Evolutionary conservation across 805 yeast species (phyloP).

Genomic region (Hanseniaspora jakobsenii): DNA sequence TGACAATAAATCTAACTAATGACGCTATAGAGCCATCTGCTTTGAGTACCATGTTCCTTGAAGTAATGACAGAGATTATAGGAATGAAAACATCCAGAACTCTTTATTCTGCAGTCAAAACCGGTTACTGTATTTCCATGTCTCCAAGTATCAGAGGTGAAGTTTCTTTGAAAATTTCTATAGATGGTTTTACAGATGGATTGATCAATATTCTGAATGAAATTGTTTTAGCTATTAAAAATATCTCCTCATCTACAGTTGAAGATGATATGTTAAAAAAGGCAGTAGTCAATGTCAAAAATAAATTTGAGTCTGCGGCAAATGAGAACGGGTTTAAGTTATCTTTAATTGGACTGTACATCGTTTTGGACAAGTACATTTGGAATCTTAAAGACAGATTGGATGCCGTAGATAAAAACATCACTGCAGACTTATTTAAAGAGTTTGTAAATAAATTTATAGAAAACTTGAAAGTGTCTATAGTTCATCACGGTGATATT

Average conservation of each 20-base stretch:
- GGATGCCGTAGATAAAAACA: slow-evolving; percentile 39
- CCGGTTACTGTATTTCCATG: slow-evolving; percentile 48
- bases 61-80: slow-evolving; percentile 40
- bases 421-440: slow-evolving; percentile 31
- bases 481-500: slow-evolving; percentile 41
- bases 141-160: slow-evolving; percentile 45
- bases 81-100: slow-evolving; percentile 31
- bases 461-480: slow-evolving; percentile 28
- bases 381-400: slow-evolving; percentile 46
- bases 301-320: slow-evolving; percentile 35
- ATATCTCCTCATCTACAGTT: not conserved
- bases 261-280: slow-evolving; percentile 32
- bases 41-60: slow-evolving; percentile 36
- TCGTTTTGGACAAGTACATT: slow-evolving; percentile 43
- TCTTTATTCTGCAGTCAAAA: slow-evolving; percentile 43
- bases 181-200: slow-evolving; percentile 42
- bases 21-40: slow-evolving; percentile 28
- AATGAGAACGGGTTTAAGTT: slow-evolving; percentile 36
- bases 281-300: slow-evolving; percentile 38
- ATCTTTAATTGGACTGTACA: slow-evolving; percentile 39
- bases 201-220: slow-evolving; percentile 28
- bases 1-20: slow-evolving; percentile 38
- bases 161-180: slow-evolving; percentile 39
- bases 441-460: slow-evolving; percentile 26
- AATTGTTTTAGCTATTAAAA: slow-evolving; percentile 20